Conservation (phyloP, 768 basidiomycete species). For the Infundibulicybe gibba region DNA sequence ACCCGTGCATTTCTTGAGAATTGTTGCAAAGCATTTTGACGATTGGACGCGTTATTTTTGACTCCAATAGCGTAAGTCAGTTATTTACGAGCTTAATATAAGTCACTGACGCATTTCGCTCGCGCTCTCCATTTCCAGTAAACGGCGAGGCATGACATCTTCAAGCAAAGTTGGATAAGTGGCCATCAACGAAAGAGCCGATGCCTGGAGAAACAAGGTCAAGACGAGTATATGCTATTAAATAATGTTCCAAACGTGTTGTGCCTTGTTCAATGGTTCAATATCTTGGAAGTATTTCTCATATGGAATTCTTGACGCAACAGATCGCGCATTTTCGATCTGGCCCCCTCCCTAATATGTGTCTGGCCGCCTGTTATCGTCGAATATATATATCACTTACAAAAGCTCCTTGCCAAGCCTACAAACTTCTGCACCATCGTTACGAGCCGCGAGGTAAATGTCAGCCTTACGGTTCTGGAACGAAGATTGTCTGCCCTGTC, state of each 20-base stretch:
- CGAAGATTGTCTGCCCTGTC: neutral
- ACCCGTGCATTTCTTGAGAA: constrained; percentile 28
- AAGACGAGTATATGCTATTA: neutral
- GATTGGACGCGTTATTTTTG: constrained; percentile 16
- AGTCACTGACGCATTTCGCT: constrained; percentile 31
- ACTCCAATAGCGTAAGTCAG: constrained; percentile 16
- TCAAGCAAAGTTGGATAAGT: constrained; percentile 23
- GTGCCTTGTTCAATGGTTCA: constrained; percentile 13
- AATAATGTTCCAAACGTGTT: constrained; percentile 17
- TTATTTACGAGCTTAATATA: neutral
- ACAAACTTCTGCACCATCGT: constrained; percentile 18
- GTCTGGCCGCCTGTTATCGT: neutral
- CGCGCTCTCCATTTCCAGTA: constrained; percentile 27
- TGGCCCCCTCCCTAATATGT: constrained; percentile 24
- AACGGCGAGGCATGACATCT: constrained; percentile 29
- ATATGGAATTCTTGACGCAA: constrained; percentile 21
- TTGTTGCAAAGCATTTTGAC: constrained; percentile 22
- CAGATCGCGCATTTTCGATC: constrained; percentile 19
- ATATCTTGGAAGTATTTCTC: constrained; percentile 22
- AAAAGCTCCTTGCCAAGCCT: neutral
- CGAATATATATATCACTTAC: neutral
- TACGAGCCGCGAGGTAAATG: constrained; percentile 29
- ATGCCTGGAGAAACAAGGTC: constrained; percentile 13
- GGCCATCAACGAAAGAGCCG: constrained; percentile 15
- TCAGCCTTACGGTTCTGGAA: constrained; percentile 27